Conservation (phyloP, 192 early-diverging fungal species). For the Diversispora eburnea region DNA sequence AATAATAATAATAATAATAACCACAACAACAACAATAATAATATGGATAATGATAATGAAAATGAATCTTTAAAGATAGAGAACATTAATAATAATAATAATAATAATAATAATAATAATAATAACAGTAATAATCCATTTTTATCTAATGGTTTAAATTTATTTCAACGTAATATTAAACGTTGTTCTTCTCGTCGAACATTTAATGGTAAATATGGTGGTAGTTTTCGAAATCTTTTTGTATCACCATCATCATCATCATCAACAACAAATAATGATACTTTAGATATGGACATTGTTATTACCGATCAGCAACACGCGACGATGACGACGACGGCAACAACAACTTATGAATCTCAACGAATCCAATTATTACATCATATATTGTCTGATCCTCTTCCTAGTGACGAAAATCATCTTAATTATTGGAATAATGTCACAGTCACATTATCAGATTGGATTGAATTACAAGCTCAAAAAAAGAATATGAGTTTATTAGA, state of each 20-base stretch:
- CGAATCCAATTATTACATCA: slow-evolving; percentile 8
- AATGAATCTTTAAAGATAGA: too few species aligned
- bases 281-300: slow-evolving; percentile 11
- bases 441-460: slow-evolving; percentile 3
- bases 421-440: slow-evolving; percentile 1
- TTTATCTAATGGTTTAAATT: background rate
- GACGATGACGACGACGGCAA: background rate
- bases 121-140: too few species aligned
- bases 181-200: background rate
- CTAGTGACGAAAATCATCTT: slow-evolving; percentile 2
- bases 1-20: too few species aligned
- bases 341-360: background rate
- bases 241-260: too few species aligned
- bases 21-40: background rate
- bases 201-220: background rate
- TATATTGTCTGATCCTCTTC: slow-evolving; percentile 9
- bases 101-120: too few species aligned
- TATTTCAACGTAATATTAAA: slow-evolving; percentile 11
- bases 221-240: too few species aligned
- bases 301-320: too few species aligned
- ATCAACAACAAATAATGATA: background rate
- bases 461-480: slow-evolving; percentile 20
- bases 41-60: too few species aligned
- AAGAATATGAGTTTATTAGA: background rate
- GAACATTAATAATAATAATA: too few species aligned